phyloP scores from a whole-genome alignment of 352 stramenopile species.

The Thalassiosira ordinaria region DNA sequence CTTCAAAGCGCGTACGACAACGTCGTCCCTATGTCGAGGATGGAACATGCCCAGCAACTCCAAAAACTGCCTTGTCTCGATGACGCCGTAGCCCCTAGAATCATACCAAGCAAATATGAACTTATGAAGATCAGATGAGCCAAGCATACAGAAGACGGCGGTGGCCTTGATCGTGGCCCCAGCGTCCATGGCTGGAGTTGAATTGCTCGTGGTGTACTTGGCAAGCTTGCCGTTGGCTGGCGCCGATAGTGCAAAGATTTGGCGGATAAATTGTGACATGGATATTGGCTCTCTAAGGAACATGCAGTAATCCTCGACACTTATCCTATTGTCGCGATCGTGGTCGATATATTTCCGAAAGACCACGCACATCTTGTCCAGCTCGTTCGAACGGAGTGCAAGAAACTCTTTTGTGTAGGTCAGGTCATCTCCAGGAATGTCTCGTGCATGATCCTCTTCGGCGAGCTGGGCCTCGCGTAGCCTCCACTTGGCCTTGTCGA shows the following conservation, averaged over 20 bases:
- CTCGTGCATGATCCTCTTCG: constrained; percentile 45
- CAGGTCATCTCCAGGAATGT: constrained; percentile 54
- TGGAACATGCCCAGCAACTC: constrained; percentile 43
- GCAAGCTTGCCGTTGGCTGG: constrained; percentile 11
- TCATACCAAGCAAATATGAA: constrained; percentile 43
- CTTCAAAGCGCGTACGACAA: constrained; percentile 35
- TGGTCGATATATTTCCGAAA: constrained; percentile 44
- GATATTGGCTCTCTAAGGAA: constrained; percentile 46
- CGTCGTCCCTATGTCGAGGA: constrained; percentile 43
- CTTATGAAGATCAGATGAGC: constrained; percentile 28
- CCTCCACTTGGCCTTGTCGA: constrained; percentile 36
- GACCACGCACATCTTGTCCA: constrained; percentile 36
- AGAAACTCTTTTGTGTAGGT: constrained; percentile 55
- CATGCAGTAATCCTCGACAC: constrained; percentile 43
- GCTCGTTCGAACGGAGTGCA: constrained; percentile 27
- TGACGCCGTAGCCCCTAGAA: constrained; percentile 38
- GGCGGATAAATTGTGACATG: constrained; percentile 39
- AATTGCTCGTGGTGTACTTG: constrained; percentile 27
- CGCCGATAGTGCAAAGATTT: constrained; percentile 51
- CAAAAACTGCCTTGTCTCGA: constrained; percentile 48
- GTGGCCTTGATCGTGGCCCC: constrained; percentile 51
- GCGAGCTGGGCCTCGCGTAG: constrained; percentile 44
- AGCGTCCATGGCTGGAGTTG: constrained; percentile 36
- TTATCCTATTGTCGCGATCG: constrained; percentile 42
- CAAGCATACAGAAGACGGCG: constrained; percentile 58